These are phyloP conservation scores for Planoprotostelium fungivorum DNA, from an alignment of 78 protist species.

Conservation along the genomic window DNA sequence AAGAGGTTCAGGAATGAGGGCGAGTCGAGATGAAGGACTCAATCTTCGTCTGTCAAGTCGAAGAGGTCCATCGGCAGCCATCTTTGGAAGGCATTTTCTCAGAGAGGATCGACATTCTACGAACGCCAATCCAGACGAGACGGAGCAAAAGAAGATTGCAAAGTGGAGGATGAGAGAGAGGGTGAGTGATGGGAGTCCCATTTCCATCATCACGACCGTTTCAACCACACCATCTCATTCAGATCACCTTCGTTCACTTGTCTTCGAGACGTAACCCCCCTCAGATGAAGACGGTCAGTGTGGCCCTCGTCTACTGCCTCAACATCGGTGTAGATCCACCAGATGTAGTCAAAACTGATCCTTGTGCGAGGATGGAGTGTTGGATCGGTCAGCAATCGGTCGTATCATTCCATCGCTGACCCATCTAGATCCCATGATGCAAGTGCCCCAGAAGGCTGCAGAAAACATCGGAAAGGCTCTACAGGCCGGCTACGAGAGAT, in stretches of 20 bases:
- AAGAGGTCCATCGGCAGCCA: not conserved
- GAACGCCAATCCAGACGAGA: slow-evolving; percentile 51
- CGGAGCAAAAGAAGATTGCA: slow-evolving; percentile 41
- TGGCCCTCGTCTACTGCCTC: slow-evolving; percentile 88
- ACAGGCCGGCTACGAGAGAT: slow-evolving; percentile 80
- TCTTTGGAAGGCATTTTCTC: not conserved
- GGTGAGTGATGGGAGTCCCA: slow-evolving; percentile 14
- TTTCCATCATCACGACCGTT: not conserved
- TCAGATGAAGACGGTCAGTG: slow-evolving; percentile 84
- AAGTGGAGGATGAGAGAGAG: slow-evolving; percentile 75
- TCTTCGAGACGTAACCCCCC: not conserved
- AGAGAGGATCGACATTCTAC: slow-evolving; percentile 43
- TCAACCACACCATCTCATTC: not conserved
- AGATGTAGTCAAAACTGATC: slow-evolving; percentile 79
- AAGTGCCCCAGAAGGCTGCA: slow-evolving; percentile 77
- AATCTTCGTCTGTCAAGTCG: not conserved
- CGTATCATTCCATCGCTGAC: not conserved
- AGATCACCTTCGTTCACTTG: not conserved
- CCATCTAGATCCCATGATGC: slow-evolving; percentile 43
- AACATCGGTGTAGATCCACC: slow-evolving; percentile 98
- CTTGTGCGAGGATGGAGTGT: slow-evolving; percentile 87
- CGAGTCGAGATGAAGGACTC: not conserved
- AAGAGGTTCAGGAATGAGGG: no score
- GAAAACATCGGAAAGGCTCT: slow-evolving; percentile 79
- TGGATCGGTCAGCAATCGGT: slow-evolving; percentile 86